Conservation (phyloP, 371 early-diverging fungal species). For the Zopfochytrium polystomum region DNA sequence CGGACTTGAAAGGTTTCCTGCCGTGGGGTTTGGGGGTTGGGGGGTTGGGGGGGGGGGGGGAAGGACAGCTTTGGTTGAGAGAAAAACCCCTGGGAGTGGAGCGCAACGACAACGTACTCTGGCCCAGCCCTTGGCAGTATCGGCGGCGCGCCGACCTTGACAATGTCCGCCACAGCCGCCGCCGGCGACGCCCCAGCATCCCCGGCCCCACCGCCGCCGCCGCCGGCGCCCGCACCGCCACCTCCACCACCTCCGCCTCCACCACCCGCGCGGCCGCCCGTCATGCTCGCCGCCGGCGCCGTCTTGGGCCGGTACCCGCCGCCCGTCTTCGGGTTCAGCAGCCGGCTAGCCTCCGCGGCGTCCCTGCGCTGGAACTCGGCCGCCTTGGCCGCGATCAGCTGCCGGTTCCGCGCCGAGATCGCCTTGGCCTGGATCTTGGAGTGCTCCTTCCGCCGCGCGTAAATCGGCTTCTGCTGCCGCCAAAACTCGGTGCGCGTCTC, state of each 20-base stretch:
- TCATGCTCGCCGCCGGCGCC: too few relatives aligned
- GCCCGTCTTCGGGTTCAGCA: constrained; percentile 17
- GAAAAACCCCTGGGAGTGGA: too few relatives aligned
- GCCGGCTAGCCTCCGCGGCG: not conserved
- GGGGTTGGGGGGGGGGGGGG: too few relatives aligned
- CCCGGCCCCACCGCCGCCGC: too few relatives aligned
- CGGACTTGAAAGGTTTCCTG: constrained; percentile 11
- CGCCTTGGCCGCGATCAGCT: constrained; percentile 22
- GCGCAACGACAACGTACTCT: too few relatives aligned
- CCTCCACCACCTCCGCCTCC: too few relatives aligned
- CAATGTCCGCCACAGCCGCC: too few relatives aligned
- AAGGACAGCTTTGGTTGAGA: too few relatives aligned
- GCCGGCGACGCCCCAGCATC: too few relatives aligned
- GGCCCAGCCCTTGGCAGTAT: too few relatives aligned
- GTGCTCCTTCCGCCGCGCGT: constrained; percentile 41
- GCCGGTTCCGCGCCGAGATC: constrained; percentile 28
- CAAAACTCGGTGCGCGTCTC: constrained; percentile 52
- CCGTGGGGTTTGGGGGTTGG: not conserved
- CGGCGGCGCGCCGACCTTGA: too few relatives aligned
- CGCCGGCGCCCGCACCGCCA: not conserved
- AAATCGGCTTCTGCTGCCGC: constrained; percentile 54
- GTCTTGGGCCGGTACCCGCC: constrained; percentile 8
- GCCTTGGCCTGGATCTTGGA: constrained; percentile 25
- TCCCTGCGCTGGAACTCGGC: constrained; percentile 15
- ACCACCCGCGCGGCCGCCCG: constrained; percentile 3